Conservation (phyloP, 257 asterid species). For the Phtheirospermum japonicum region DNA sequence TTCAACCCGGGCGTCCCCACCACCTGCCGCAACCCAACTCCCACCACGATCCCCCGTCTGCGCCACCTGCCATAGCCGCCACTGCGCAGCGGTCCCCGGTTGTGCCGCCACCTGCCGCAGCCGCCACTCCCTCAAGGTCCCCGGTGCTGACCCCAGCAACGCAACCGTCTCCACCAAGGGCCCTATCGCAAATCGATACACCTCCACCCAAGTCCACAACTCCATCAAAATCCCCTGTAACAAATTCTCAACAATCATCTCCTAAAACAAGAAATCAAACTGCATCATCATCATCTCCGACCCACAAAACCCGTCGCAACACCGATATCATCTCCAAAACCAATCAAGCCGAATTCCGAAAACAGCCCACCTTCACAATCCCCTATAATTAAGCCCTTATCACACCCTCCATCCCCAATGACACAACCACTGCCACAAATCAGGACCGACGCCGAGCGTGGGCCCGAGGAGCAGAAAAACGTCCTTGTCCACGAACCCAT, state of each 20-base stretch:
- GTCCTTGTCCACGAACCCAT: slow-evolving; percentile 35
- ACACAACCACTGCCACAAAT: slow-evolving; percentile 34
- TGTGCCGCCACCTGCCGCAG: slow-evolving; percentile 11
- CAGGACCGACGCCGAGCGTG: slow-evolving; percentile 18
- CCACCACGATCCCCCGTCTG: slow-evolving; percentile 12
- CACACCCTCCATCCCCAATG: slow-evolving; percentile 56
- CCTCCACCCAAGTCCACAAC: neutral
- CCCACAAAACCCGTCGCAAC: neutral
- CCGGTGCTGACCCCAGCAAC: no score
- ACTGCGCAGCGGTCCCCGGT: slow-evolving; percentile 25
- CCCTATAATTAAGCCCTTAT: slow-evolving; percentile 28
- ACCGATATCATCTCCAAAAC: slow-evolving; percentile 35
- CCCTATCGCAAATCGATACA: neutral
- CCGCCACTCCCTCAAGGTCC: neutral
- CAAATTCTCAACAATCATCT: slow-evolving; percentile 11
- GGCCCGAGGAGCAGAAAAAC: slow-evolving; percentile 35
- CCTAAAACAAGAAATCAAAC: slow-evolving; percentile 27
- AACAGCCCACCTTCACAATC: slow-evolving; percentile 37
- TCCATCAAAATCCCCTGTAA: slow-evolving; percentile 3
- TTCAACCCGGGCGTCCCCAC: neutral
- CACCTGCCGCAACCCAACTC: neutral
- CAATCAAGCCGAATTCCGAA: slow-evolving; percentile 30
- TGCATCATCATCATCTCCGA: slow-evolving; percentile 24
- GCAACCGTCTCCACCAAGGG: neutral
- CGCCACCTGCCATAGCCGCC: neutral